Percentiles rank a stretch among this genome's conserved stretches.
Evolutionary conservation across 306 rosid genomes (phyloP).

Genomic region (Prunus dulcis): DNA sequence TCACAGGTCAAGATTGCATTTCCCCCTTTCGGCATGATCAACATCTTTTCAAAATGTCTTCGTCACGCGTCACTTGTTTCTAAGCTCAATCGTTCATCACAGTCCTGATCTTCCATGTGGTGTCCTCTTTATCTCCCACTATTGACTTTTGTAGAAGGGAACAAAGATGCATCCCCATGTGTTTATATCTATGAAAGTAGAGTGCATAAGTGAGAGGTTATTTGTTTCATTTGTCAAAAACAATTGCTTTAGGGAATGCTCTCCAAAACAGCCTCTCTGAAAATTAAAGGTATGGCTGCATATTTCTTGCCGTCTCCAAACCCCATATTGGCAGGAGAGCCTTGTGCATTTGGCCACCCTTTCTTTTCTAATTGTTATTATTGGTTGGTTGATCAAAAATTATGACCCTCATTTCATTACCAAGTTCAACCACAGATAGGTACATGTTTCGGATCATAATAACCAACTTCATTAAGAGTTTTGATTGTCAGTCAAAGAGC

Average conservation of each 20-base stretch:
- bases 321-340: not conserved
- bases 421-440: not conserved
- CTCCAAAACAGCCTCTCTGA: no score
- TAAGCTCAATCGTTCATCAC: not conserved
- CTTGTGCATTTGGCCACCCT: not conserved
- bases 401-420: no score
- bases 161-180: not conserved
- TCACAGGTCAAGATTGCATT: conserved; percentile 1
- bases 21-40: not conserved
- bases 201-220: not conserved
- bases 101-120: not conserved
- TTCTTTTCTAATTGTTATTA: not conserved
- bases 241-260: no score
- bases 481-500: not conserved
- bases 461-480: not conserved
- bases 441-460: not conserved
- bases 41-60: not conserved
- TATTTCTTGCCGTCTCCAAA: not conserved
- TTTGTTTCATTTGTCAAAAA: not conserved
- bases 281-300: not conserved
- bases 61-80: not conserved
- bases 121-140: not conserved
- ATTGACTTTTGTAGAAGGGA: not conserved
- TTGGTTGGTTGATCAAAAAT: not conserved
- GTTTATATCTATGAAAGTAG: not conserved